These are phyloP conservation scores for Clonostachys byssicola DNA, from an alignment of 2,329 filamentous ascomycete genomes.

Conservation along the genomic window DNA sequence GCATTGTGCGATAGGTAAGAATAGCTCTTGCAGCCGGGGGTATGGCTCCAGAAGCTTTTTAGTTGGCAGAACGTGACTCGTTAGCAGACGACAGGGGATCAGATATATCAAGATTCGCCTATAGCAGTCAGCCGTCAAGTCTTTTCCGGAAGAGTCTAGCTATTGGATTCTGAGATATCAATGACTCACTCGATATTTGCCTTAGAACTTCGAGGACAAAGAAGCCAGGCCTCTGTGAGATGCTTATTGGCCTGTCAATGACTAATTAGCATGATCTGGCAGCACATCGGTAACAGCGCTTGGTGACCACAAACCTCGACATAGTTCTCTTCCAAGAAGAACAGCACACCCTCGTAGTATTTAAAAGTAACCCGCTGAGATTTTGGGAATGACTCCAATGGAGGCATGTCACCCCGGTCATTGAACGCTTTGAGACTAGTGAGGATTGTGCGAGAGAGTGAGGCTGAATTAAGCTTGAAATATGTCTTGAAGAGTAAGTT, in stretches of 20 bases:
- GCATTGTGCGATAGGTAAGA: slow-evolving; percentile 71
- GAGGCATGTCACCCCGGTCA: slow-evolving; percentile 72
- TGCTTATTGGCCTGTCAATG: slow-evolving; percentile 66
- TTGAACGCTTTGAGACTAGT: slow-evolving; percentile 74
- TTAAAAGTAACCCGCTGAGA: slow-evolving; percentile 93
- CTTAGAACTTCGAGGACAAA: slow-evolving; percentile 69
- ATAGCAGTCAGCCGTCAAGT: slow-evolving; percentile 12
- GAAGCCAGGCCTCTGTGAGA: slow-evolving; percentile 74
- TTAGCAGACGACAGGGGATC: slow-evolving; percentile 88
- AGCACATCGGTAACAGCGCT: no score
- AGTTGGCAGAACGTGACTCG: slow-evolving; percentile 79
- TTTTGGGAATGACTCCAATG: slow-evolving; percentile 74
- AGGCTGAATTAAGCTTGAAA: slow-evolving; percentile 89
- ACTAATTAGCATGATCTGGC: background rate
- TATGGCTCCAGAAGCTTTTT: slow-evolving; percentile 66
- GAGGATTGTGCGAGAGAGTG: slow-evolving; percentile 85
- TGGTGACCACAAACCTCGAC: slow-evolving; percentile 47
- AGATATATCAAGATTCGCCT: slow-evolving; percentile 92
- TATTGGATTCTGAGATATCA: background rate
- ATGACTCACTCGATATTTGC: slow-evolving; percentile 73
- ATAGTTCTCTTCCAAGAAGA: slow-evolving; percentile 94
- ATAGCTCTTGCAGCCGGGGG: slow-evolving; percentile 72
- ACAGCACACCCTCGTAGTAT: slow-evolving; percentile 92
- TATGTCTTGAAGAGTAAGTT: slow-evolving; percentile 98
- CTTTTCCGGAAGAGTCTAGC: no score